Base-by-base conservation (phyloP, 208 protist species). In the Acanthamoeba polyphaga region DNA sequence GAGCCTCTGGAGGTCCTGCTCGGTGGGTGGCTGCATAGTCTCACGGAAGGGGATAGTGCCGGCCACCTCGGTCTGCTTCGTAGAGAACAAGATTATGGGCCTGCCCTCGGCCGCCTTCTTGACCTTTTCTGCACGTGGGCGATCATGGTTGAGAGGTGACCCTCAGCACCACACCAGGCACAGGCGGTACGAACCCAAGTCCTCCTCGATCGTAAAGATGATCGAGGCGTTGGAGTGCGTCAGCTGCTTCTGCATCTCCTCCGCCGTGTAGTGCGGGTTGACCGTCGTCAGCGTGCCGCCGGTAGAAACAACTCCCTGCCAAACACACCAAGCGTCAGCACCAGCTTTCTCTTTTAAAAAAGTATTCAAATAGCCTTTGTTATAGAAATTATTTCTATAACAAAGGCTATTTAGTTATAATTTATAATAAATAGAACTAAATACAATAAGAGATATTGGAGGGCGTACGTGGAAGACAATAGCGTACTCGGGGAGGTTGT, bases 401-500 rank as follows among this genome's bases (percentile, higher is more conserved):
- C n/a, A n/a, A n/a, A n/a, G n/a, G n/a, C n/a, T n/a, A n/a, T n/a
- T n/a, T n/a, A n/a, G n/a, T n/a, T n/a, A n/a, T n/a, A n/a, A n/a
- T n/a, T n/a, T n/a, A n/a, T n/a, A n/a, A n/a, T n/a, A n/a, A n/a
- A n/a, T n/a, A n/a, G n/a, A n/a, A n/a, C n/a, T n/a, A n/a, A 24
- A 27, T 15, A n/a, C 55, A 62, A 49, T 49, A 49, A 1, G 46
- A 10, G 46, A 49, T 49, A 49, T 49, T 49, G 46, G 46, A 10
- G 58, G 29, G 43, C 72, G n/a, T 80, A 80, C 80, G 53, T 89
- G 80, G 53, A 89, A 89, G 80, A 64, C 80, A 15, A 89, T 32
- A 10, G 80, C 51, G 46, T 89, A 89, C 46, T 89, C 80, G 49
- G 80, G 80, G 15, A 89, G 80, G 80, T 89, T 89, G 80, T 55